Conservation (phyloP, 805 yeast species). For the Saccharomycopsis oosterbeekiorum region DNA sequence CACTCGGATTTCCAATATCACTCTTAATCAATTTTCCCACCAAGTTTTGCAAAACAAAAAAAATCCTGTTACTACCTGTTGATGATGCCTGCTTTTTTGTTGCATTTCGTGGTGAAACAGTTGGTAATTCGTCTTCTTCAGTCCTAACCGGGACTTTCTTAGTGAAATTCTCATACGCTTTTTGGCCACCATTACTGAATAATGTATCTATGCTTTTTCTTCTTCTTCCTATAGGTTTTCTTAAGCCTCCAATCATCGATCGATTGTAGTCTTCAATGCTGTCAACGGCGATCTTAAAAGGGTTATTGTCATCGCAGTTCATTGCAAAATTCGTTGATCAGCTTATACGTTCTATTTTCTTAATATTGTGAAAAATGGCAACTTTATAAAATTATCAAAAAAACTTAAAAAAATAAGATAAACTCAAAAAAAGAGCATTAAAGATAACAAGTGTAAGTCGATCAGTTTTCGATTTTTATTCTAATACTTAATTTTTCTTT, state of each 20-base stretch:
- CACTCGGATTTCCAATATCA: background rate
- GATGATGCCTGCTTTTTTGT: background rate
- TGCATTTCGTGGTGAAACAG: background rate
- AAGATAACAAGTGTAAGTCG: no score
- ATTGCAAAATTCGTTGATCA: no score
- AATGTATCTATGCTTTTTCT: background rate
- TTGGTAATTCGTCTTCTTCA: background rate
- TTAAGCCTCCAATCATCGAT: background rate
- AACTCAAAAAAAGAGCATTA: no score
- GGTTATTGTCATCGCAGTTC: background rate
- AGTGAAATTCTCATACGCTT: background rate
- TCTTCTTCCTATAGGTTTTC: background rate
- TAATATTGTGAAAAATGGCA: no score
- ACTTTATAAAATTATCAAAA: no score
- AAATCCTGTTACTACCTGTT: background rate
- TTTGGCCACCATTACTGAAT: background rate
- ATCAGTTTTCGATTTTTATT: no score
- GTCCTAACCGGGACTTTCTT: background rate
- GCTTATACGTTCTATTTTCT: no score
- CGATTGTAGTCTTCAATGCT: background rate
- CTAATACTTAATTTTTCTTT: no score
- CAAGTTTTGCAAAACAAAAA: background rate
- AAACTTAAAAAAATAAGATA: no score
- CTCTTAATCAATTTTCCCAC: background rate
- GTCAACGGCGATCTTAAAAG: background rate